Evolutionary conservation across 495 filamentous ascomycete species (phyloP).

Genomic region (Cercophora sp.): DNA sequence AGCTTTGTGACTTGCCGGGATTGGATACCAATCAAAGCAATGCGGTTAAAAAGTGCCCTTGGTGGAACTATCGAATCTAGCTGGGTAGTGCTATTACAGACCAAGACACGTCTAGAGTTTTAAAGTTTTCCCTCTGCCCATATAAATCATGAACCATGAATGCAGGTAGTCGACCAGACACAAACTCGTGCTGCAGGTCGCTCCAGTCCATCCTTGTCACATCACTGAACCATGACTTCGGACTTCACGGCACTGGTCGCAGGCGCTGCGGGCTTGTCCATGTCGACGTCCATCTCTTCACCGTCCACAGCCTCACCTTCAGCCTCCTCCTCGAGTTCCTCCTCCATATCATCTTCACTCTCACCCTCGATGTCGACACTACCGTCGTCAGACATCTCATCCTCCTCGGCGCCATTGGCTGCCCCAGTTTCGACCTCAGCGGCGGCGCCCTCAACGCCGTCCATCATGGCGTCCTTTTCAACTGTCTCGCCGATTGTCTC

Average conservation of each 20-base stretch:
- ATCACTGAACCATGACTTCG: slow-evolving; percentile 16
- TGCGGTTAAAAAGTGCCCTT: no score
- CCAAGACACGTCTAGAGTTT: no score
- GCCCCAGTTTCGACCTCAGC: slow-evolving; percentile 36
- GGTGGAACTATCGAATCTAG: no score
- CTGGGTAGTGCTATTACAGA: no score
- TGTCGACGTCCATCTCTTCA: slow-evolving; percentile 81
- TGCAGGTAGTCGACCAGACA: background rate
- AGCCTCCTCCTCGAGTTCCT: slow-evolving; percentile 69
- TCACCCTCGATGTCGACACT: slow-evolving; percentile 96
- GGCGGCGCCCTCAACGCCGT: slow-evolving; percentile 54
- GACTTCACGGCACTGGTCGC: slow-evolving; percentile 6
- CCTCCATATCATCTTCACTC: slow-evolving; percentile 75
- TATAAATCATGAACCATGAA: background rate
- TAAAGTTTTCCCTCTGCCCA: background rate
- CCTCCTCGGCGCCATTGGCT: slow-evolving; percentile 52
- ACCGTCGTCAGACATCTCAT: slow-evolving; percentile 80
- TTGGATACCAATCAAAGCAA: no score
- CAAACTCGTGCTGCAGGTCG: no score
- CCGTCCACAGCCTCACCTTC: slow-evolving; percentile 68
- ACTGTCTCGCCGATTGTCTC: slow-evolving; percentile 44
- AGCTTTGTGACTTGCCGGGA: background rate
- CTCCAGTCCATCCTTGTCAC: background rate
- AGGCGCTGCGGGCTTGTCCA: slow-evolving; percentile 24
- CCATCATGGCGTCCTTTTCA: slow-evolving; percentile 80